These are phyloP conservation scores for Ceratobasidium sp. DNA, from an alignment of 1,284 basidiomycete species.

Conservation along the genomic window DNA sequence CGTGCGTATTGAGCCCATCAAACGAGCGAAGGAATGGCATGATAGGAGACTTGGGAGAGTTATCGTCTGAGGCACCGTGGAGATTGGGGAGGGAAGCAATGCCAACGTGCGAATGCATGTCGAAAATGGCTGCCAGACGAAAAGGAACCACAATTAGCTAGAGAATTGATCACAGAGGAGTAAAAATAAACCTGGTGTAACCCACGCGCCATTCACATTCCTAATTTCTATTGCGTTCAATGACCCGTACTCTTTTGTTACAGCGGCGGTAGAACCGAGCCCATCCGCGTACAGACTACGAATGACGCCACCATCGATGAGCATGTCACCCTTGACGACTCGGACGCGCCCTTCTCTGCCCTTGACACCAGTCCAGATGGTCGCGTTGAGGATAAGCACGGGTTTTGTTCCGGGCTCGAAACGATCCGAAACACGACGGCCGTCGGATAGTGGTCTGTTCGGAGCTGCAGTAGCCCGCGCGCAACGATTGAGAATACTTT, in stretches of 20 bases:
- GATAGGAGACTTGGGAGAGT: constrained; percentile 58
- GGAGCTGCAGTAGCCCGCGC: background rate
- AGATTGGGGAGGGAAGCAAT: constrained; percentile 48
- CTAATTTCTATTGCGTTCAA: constrained; percentile 49
- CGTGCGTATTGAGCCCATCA: constrained; percentile 66
- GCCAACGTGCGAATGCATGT: constrained; percentile 57
- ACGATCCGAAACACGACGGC: constrained; percentile 75
- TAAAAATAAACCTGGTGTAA: constrained; percentile 62
- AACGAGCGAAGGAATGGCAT: constrained; percentile 63
- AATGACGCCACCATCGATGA: constrained; percentile 63
- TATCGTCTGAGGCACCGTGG: constrained; percentile 54
- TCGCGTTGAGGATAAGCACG: constrained; percentile 81
- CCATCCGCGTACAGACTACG: constrained; percentile 49
- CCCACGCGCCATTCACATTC: constrained; percentile 60
- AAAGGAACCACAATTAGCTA: too few species aligned
- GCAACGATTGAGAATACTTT: constrained; percentile 10
- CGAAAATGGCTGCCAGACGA: constrained; percentile 45
- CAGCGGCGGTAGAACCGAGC: constrained; percentile 43
- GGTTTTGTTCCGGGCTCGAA: constrained; percentile 75
- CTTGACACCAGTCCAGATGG: constrained; percentile 78
- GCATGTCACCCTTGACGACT: constrained; percentile 50
- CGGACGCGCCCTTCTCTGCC: constrained; percentile 64
- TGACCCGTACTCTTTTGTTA: background rate
- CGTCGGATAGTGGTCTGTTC: background rate
- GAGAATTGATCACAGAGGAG: too few species aligned